phyloP scores from a whole-genome alignment of 2,329 filamentous ascomycete genomes.

The Helicocarpus griseus region DNA sequence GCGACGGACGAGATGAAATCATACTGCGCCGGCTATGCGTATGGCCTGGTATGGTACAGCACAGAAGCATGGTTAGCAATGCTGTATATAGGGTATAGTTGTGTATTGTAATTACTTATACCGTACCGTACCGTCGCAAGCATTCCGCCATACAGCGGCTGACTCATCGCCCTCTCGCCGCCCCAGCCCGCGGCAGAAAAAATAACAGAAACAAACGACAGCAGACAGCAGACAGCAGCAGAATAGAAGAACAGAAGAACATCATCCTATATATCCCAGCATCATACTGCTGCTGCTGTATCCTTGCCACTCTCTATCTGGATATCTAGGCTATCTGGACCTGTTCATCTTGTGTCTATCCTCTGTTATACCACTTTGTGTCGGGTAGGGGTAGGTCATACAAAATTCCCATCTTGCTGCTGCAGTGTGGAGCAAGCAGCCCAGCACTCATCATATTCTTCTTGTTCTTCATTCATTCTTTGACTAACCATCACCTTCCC shows the following conservation, averaged over 20 bases:
- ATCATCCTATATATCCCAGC: neutral
- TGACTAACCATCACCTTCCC: neutral
- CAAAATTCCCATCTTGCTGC: neutral
- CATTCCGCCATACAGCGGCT: no score
- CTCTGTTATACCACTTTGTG: no score
- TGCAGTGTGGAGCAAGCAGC: neutral
- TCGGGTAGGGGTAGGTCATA: neutral
- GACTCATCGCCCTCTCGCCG: no score
- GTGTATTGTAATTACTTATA: neutral
- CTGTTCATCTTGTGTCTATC: no score
- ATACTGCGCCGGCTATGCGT: no score
- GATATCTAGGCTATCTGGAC: no score
- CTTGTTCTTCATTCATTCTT: no score
- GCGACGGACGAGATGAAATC: neutral
- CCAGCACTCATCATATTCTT: no score
- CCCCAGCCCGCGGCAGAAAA: no score
- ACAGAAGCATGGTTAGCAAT: neutral
- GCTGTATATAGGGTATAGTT: neutral
- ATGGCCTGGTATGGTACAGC: neutral
- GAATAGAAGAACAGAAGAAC: no score
- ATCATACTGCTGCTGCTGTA: neutral
- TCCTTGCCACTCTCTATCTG: neutral
- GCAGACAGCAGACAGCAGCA: neutral
- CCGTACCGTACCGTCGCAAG: neutral
- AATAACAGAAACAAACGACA: neutral